Evolutionary conservation across 2,329 filamentous ascomycete genomes (phyloP), one percentile per base, ranked within the genome.

Genomic region (Pyrenophora tritici-repentis): DNA sequence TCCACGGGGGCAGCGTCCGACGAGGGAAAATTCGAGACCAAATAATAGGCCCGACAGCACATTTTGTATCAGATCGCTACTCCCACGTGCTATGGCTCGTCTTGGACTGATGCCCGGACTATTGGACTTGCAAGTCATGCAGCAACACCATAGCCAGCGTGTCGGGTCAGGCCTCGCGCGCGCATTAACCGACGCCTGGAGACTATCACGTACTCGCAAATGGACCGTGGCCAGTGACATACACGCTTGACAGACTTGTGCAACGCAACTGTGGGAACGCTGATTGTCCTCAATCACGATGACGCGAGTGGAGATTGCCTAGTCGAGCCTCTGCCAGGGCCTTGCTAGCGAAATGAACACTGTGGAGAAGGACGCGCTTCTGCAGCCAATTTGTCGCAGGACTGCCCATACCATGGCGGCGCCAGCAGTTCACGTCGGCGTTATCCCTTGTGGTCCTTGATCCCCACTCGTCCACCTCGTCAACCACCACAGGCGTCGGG

Each of bases 331-430:
- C 47, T 49, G 42, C 48, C 57, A 57, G 52, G 61, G 54, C 59
- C 55, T 35, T 20, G 44, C 65, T 70, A 72, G 69, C 71, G 71
- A 73, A 59, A 73, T 73, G 68, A 73, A 63, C 57, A 56, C 44
- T 69, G 68, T 70, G 68, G 68, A 72, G 67, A 68, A 69, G 67
- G 68, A 67, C 65, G 61, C 63, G 60, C 55, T 46, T 50, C 56
- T 49, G 63, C 61, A 59, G 66, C 61, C 62, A 61, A 59, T 56
- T 64, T 59, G 66, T 69, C 65, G 66, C 67, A 70, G 67, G 47
- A 56, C 40, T 48, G 49, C 43, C 18, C 18, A 52, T 52, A 45
- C 50, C 49, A 58, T 60, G 59, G 55, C 59, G 53, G 55, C 59
- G 54, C 53, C 53, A 58, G 54, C 54, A 58, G 42, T 54, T 51